These are phyloP conservation scores for Gardenia jasminoides DNA, from an alignment of 257 asterid species.

Conservation along the genomic window DNA sequence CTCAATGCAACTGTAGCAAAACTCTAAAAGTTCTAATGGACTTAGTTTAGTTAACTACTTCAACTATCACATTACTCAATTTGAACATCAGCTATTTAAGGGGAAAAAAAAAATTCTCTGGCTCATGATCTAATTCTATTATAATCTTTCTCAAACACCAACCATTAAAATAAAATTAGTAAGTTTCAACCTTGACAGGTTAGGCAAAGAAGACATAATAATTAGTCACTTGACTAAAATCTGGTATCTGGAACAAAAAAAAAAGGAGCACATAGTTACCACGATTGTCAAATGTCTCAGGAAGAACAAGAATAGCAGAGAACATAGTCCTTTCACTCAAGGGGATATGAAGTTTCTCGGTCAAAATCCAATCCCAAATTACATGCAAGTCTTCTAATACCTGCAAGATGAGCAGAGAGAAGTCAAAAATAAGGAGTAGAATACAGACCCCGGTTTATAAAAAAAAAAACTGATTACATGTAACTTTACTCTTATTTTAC, in stretches of 20 bases:
- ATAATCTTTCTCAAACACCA: background rate
- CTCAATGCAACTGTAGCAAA: background rate
- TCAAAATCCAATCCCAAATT: slow-evolving; percentile 92
- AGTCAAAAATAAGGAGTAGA: background rate
- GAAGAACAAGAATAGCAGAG: slow-evolving; percentile 82
- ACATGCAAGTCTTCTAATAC: slow-evolving; percentile 86
- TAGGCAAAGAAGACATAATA: background rate
- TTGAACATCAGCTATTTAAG: background rate
- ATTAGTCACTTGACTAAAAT: background rate
- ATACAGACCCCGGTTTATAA: background rate
- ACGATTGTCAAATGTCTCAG: slow-evolving; percentile 79
- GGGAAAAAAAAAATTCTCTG: background rate
- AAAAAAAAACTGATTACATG: background rate
- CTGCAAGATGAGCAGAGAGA: slow-evolving; percentile 32
- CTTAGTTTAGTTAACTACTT: too few species aligned
- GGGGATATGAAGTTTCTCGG: slow-evolving; percentile 66
- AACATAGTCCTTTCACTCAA: slow-evolving; percentile 64
- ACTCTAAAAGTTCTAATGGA: background rate
- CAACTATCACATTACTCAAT: background rate
- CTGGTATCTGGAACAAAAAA: background rate
- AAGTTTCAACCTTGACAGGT: background rate
- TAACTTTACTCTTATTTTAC: background rate
- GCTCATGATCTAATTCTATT: background rate
- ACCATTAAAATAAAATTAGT: background rate
- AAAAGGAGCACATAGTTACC: background rate